These are phyloP conservation scores for Trichopus zeylanicus DNA, from an alignment of 116 monocot species.

Conservation along the genomic window DNA sequence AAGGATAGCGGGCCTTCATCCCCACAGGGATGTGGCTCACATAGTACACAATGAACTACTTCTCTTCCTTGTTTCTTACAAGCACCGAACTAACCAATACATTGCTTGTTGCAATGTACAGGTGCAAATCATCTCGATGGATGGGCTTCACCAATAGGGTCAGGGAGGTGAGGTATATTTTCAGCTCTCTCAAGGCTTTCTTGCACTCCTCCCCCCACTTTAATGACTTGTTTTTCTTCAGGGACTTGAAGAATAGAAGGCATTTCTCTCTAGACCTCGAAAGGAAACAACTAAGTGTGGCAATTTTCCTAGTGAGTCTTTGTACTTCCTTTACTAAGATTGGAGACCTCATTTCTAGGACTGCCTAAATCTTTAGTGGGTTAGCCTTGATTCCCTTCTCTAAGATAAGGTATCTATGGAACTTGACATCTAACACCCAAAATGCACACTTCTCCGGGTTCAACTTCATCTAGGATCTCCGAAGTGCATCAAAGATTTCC, in stretches of 20 bases:
- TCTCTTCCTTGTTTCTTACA: too few relatives aligned
- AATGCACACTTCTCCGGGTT: conserved; percentile 4
- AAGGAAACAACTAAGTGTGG: neutral
- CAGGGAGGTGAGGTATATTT: conserved; percentile 3
- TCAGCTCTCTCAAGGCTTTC: neutral
- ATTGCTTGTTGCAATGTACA: too few relatives aligned
- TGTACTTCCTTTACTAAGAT: neutral
- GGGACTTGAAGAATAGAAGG: neutral
- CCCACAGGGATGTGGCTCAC: too few relatives aligned
- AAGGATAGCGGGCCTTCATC: too few relatives aligned
- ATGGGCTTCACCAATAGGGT: too few relatives aligned
- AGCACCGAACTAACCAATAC: too few relatives aligned
- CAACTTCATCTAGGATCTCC: too few relatives aligned
- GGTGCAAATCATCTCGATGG: too few relatives aligned
- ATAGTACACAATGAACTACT: too few relatives aligned
- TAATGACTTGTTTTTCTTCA: neutral
- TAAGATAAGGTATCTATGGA: conserved; percentile 4
- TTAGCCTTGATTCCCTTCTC: conserved; percentile 5
- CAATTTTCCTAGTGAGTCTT: neutral
- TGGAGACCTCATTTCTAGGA: neutral
- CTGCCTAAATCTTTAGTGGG: neutral
- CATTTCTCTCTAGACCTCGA: neutral
- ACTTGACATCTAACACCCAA: neutral
- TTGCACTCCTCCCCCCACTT: neutral
- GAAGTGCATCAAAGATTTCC: too few relatives aligned